phyloP scores from a whole-genome alignment of 1,284 basidiomycete genomes.

The Trichosporon coremiiforme region DNA sequence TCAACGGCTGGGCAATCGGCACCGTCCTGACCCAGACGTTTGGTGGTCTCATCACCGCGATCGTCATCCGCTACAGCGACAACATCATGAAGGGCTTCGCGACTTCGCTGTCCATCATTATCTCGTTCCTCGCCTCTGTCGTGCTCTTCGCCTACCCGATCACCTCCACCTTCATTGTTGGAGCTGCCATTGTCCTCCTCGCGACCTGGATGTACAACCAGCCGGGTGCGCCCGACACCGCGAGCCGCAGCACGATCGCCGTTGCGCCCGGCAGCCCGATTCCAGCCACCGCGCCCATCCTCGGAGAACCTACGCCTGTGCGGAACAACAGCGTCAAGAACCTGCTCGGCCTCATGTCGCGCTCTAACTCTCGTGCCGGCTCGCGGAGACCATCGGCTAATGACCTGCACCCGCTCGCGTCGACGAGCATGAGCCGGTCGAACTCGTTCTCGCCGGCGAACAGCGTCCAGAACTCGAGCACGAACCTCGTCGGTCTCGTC shows the following conservation, averaged over 20 bases:
- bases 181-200: slow-evolving; percentile 76
- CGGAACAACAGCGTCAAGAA: slow-evolving; percentile 3
- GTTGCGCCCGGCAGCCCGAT: slow-evolving; percentile 54
- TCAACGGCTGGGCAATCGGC: slow-evolving; percentile 86
- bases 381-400: slow-evolving; percentile 10
- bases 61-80: slow-evolving; percentile 61
- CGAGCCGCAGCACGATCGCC: slow-evolving; percentile 45
- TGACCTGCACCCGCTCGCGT: slow-evolving; percentile 2
- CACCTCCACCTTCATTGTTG: slow-evolving; percentile 78
- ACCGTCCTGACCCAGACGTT: slow-evolving; percentile 86
- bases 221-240: slow-evolving; percentile 40
- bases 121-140: slow-evolving; percentile 88
- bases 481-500: not conserved
- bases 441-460: slow-evolving; percentile 5
- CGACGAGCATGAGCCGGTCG: slow-evolving; percentile 15
- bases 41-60: slow-evolving; percentile 84
- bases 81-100: slow-evolving; percentile 80
- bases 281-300: slow-evolving; percentile 47
- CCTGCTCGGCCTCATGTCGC: slow-evolving; percentile 13
- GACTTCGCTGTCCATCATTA: slow-evolving; percentile 85
- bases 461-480: slow-evolving; percentile 12
- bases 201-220: slow-evolving; percentile 91
- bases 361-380: slow-evolving; percentile 12
- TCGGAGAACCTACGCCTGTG: slow-evolving; percentile 45
- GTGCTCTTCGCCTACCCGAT: slow-evolving; percentile 84